phyloP scores from a whole-genome alignment of 1,139 yeast species.

The Candida tropicalis region DNA sequence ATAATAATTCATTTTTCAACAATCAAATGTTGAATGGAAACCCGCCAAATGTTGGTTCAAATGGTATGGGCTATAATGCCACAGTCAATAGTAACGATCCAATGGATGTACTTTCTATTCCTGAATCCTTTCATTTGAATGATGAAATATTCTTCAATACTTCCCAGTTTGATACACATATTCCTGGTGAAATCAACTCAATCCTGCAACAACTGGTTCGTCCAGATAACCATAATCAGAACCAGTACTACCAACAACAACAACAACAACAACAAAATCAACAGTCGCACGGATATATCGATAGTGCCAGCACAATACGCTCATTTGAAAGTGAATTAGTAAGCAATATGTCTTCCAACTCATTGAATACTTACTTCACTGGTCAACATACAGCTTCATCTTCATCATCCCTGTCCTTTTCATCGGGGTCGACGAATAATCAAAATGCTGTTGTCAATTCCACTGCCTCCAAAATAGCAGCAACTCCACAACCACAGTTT shows the following conservation, averaged over 20 bases:
- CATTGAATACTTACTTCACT: conserved; percentile 15
- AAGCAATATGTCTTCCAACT: conserved; percentile 16
- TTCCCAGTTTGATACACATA: conserved; percentile 12
- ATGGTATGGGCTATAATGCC: neutral
- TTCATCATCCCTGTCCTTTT: conserved; percentile 13
- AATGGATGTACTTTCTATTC: conserved; percentile 7
- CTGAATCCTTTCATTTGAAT: conserved; percentile 24
- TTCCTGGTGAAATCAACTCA: conserved; percentile 6
- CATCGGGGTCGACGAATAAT: conserved; percentile 10
- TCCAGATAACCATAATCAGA: too few relatives aligned
- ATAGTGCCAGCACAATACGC: conserved; percentile 4
- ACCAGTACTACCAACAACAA: conserved; percentile 4
- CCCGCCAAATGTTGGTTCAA: conserved; percentile 5
- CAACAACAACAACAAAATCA: conserved; percentile 3
- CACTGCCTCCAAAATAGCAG: conserved; percentile 12
- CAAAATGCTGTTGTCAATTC: conserved; percentile 6
- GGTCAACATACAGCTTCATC: conserved; percentile 13
- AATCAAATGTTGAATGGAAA: conserved; percentile 5
- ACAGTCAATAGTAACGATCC: conserved; percentile 4
- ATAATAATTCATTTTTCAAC: conserved; percentile 7
- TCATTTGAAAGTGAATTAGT: conserved; percentile 10
- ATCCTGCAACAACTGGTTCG: conserved; percentile 7
- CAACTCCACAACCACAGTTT: conserved; percentile 11
- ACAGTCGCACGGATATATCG: conserved; percentile 6
- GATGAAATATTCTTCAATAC: conserved; percentile 26